phyloP scores from a whole-genome alignment of 1,284 basidiomycete genomes.

The Cutaneotrichosporon spelunceum region DNA sequence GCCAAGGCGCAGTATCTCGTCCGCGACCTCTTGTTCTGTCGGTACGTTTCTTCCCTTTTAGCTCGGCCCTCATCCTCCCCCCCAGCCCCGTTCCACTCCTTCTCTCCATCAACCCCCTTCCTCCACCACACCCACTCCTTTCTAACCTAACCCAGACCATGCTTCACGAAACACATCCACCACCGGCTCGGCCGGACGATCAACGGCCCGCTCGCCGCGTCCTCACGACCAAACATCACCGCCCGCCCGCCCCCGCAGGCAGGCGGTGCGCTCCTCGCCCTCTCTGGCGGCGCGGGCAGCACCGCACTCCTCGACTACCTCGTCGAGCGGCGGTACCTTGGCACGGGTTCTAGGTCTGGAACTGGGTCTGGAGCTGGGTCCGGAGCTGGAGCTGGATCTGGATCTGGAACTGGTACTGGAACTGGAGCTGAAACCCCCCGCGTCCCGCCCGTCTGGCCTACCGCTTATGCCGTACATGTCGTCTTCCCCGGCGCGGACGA shows the following conservation, averaged over 20 bases:
- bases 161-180: slow-evolving; percentile 33
- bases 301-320: slow-evolving; percentile 42
- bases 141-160: slow-evolving; percentile 24
- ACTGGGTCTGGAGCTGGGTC: too few species aligned
- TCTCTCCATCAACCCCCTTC: background rate
- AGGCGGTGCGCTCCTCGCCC: slow-evolving; percentile 33
- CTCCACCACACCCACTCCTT: background rate
- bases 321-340: slow-evolving; percentile 30
- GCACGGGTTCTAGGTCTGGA: too few species aligned
- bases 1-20: slow-evolving; percentile 38
- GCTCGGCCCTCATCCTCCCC: background rate
- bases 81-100: background rate
- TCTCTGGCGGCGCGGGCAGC: slow-evolving; percentile 47
- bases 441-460: slow-evolving; percentile 39
- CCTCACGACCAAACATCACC: background rate
- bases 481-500: slow-evolving; percentile 36
- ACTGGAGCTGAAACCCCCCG: slow-evolving; percentile 27
- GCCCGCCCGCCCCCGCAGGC: slow-evolving; percentile 30
- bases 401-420: too few species aligned
- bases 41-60: slow-evolving; percentile 29
- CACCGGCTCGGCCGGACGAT: slow-evolving; percentile 31
- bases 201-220: slow-evolving; percentile 31
- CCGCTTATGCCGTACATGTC: slow-evolving; percentile 45
- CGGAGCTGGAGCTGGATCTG: too few species aligned
- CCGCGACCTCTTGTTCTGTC: slow-evolving; percentile 41